A percentile compares a stretch with the other conserved stretches of the same genome.
Conservation (phyloP, 495 filamentous ascomycete species). For the Annulohypoxylon nitens region DNA sequence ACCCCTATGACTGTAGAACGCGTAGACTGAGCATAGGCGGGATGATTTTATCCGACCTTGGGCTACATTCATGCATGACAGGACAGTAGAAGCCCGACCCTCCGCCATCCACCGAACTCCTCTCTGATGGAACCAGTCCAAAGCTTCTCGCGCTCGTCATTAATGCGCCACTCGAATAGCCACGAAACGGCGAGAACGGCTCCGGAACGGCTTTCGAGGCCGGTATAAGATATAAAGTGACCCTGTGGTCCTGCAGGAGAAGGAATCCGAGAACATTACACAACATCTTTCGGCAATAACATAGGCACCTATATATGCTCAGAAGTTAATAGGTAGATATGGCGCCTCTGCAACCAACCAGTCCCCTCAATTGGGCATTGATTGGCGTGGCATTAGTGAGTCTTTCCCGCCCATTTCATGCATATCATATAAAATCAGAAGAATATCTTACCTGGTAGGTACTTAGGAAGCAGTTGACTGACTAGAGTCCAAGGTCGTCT, state of each 20-base stretch:
- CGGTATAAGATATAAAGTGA: conserved; percentile 15
- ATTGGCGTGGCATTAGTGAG: conserved; percentile 37
- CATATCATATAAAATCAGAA: neutral
- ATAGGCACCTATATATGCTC: neutral
- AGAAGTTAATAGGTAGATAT: conserved; percentile 23
- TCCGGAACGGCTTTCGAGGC: neutral
- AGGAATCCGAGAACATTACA: neutral
- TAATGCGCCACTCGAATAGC: conserved; percentile 3
- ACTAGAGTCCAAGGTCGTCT: conserved; percentile 14
- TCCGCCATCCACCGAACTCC: conserved; percentile 24
- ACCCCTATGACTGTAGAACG: conserved; percentile 21
- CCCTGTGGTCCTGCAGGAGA: neutral
- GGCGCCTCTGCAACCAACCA: conserved; percentile 34
- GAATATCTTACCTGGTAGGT: neutral
- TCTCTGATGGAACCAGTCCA: neutral
- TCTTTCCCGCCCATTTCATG: neutral
- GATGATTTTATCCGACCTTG: neutral
- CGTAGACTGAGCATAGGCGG: neutral
- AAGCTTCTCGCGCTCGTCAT: neutral
- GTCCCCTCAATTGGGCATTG: conserved; percentile 29
- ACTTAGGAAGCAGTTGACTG: neutral
- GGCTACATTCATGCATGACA: conserved; percentile 11
- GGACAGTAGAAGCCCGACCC: conserved; percentile 19
- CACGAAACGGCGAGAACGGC: conserved; percentile 10
- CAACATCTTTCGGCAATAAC: neutral